phyloP scores from a whole-genome alignment of 441 rosid genomes.

The Aquilaria agallochum region DNA sequence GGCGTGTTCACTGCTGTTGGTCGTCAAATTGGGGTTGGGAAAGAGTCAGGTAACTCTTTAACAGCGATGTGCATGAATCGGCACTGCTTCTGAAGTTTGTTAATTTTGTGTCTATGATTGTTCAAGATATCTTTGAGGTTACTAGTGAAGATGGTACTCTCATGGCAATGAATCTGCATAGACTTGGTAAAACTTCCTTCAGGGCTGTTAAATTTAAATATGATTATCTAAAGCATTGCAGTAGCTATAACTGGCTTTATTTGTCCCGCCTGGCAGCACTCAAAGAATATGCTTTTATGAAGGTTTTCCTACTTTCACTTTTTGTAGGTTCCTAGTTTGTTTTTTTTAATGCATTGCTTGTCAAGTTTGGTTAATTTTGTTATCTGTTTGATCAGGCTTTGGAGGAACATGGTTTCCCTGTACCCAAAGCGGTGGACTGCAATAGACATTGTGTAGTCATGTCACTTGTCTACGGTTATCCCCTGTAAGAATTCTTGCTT shows the following conservation, averaged over 20 bases:
- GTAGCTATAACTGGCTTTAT: constrained; percentile 88
- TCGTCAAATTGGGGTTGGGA: constrained; percentile 93
- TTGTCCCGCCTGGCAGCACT: constrained; percentile 90
- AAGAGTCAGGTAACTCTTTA: constrained; percentile 67
- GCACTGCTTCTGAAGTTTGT: constrained; percentile 1
- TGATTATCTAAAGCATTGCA: constrained; percentile 91
- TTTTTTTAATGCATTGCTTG: constrained; percentile 1
- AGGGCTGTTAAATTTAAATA: constrained; percentile 97
- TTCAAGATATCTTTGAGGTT: constrained; percentile 89
- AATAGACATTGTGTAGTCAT: constrained; percentile 91
- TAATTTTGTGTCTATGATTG: constrained; percentile 10
- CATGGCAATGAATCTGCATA: constrained; percentile 88
- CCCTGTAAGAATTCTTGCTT: constrained; percentile 51
- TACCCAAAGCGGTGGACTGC: constrained; percentile 83
- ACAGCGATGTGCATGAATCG: constrained; percentile 4
- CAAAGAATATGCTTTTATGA: constrained; percentile 92
- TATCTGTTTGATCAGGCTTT: constrained; percentile 61
- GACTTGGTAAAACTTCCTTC: constrained; percentile 91
- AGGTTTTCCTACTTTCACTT: constrained; percentile 36
- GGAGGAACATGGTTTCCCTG: constrained; percentile 87
- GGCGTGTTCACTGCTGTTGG: constrained; percentile 79
- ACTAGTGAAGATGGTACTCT: constrained; percentile 78
- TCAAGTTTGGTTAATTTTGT: constrained; percentile 11
- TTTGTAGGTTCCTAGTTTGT: constrained; percentile 5
- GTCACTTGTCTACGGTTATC: constrained; percentile 89